Evolutionary conservation across 202 grass and related monocot genomes (phyloP).

Genomic region (Alloteropsis angusta): DNA sequence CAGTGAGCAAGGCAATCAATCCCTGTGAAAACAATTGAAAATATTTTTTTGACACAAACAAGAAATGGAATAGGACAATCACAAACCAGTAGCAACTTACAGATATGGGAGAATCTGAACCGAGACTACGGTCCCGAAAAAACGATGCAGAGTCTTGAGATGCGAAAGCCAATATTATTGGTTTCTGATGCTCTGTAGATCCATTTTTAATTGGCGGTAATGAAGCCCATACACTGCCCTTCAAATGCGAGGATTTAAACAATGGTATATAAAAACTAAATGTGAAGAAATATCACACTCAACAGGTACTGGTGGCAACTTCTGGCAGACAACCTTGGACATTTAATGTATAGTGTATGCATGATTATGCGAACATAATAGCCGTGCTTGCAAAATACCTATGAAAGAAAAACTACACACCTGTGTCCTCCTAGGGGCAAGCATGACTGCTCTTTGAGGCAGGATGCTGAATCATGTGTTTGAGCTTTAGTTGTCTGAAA

Average conservation of each 20-base stretch:
- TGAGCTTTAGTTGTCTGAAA: slow-evolving; percentile 73
- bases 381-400: not conserved
- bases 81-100: slow-evolving; percentile 39
- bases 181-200: slow-evolving; percentile 47
- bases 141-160: slow-evolving; percentile 83
- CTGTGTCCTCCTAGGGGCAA: slow-evolving; percentile 94
- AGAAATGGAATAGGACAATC: not conserved
- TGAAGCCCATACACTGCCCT: slow-evolving; percentile 98
- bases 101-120: slow-evolving; percentile 95
- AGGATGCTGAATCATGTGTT: slow-evolving; percentile 81
- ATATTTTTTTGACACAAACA: slow-evolving; percentile 2
- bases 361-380: slow-evolving; percentile 3
- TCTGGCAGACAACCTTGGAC: not conserved
- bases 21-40: slow-evolving; percentile 41
- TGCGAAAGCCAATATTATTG: slow-evolving; percentile 65
- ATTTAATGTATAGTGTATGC: not conserved
- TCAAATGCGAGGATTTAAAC: slow-evolving; percentile 57
- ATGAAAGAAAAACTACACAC: slow-evolving; percentile 28
- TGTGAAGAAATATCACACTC: not conserved
- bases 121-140: slow-evolving; percentile 77
- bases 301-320: not conserved
- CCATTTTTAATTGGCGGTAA: slow-evolving; percentile 69
- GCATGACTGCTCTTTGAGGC: slow-evolving; percentile 70
- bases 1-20: slow-evolving; percentile 93
- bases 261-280: slow-evolving; percentile 22